These are phyloP conservation scores for Skeletonema tropicum DNA, from an alignment of 108 stramenopile genomes.

Conservation along the genomic window DNA sequence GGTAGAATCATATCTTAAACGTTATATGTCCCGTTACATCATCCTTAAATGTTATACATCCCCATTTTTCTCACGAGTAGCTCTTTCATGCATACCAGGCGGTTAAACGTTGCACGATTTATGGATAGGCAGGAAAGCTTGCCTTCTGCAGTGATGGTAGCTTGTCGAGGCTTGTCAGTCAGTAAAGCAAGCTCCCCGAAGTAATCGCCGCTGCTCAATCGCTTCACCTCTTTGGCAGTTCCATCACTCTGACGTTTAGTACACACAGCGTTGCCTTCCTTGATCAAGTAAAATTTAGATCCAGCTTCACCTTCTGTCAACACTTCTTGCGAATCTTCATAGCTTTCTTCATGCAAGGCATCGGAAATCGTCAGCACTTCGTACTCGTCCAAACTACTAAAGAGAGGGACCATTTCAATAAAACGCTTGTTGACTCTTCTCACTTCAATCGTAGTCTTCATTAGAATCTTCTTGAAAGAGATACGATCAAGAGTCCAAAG, in stretches of 20 bases:
- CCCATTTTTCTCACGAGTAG: slow-evolving; percentile 77
- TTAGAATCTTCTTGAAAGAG: slow-evolving; percentile 49
- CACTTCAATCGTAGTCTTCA: slow-evolving; percentile 29
- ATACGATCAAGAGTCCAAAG: slow-evolving; percentile 49
- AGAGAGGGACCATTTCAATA: slow-evolving; percentile 22
- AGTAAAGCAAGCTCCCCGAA: slow-evolving; percentile 78
- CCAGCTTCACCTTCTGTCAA: slow-evolving; percentile 61
- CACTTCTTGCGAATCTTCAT: slow-evolving; percentile 46
- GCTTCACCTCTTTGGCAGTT: slow-evolving; percentile 41
- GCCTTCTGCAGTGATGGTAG: slow-evolving; percentile 68
- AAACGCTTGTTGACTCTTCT: slow-evolving; percentile 18
- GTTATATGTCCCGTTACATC: slow-evolving; percentile 57
- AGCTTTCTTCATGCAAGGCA: slow-evolving; percentile 48
- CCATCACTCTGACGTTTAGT: slow-evolving; percentile 32
- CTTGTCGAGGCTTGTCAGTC: slow-evolving; percentile 65
- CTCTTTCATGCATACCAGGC: slow-evolving; percentile 70
- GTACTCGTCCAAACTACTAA: slow-evolving; percentile 32
- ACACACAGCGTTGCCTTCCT: slow-evolving; percentile 59
- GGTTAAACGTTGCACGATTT: slow-evolving; percentile 74
- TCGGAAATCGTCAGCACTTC: slow-evolving; percentile 48
- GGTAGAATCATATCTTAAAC: too few relatives aligned
- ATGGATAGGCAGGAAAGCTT: slow-evolving; percentile 59
- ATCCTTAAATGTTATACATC: slow-evolving; percentile 47
- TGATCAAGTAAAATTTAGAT: slow-evolving; percentile 63
- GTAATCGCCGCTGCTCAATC: slow-evolving; percentile 52